Conservation (phyloP, 768 basidiomycete genomes). For the Thelephora ganbajun region DNA sequence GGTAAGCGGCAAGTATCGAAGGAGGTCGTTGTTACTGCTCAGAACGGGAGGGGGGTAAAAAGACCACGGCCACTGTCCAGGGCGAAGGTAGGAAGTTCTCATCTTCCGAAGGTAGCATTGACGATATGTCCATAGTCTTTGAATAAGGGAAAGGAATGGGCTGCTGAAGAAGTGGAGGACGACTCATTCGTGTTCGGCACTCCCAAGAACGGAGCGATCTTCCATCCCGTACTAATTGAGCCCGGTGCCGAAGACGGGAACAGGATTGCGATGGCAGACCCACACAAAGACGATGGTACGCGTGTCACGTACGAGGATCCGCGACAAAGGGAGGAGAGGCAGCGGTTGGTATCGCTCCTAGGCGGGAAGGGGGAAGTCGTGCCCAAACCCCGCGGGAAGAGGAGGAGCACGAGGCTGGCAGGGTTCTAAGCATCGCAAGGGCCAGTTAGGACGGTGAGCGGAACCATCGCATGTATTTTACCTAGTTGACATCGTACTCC, state of each 20-base stretch:
- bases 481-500: no score
- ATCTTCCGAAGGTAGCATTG: background rate
- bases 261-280: background rate
- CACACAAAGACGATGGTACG: constrained; percentile 29
- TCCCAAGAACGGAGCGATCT: background rate
- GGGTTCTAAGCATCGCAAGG: background rate
- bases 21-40: constrained; percentile 4
- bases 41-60: constrained; percentile 16
- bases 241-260: background rate
- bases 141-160: no score
- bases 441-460: no score
- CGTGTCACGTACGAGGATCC: constrained; percentile 61
- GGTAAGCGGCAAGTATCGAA: constrained; percentile 45
- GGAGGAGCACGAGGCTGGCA: constrained; percentile 1
- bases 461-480: no score
- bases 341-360: constrained; percentile 41
- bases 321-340: constrained; percentile 41
- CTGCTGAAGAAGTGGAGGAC: background rate
- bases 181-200: background rate
- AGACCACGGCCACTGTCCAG: constrained; percentile 23
- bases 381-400: constrained; percentile 1
- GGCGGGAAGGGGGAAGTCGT: constrained; percentile 13
- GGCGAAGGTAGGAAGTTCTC: constrained; percentile 20
- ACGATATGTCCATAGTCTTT: no score
- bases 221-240: background rate